Base-by-base conservation (phyloP, 2,329 filamentous ascomycete species). In the Capronia americana region DNA sequence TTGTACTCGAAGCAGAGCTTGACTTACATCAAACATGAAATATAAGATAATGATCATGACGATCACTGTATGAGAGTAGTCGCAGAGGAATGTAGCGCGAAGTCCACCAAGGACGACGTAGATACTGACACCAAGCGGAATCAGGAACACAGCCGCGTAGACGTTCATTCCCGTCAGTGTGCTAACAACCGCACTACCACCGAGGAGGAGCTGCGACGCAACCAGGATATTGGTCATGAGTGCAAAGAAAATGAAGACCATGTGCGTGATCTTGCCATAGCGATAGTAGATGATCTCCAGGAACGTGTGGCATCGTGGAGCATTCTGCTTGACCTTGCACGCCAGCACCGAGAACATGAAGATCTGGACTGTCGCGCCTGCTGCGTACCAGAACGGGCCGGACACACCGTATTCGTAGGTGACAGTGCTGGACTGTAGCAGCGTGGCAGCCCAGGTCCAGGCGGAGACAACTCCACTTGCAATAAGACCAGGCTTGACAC, bases 301-400 rank as follows among this genome's bases (percentile, higher is more conserved):
- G 77, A 92, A 93, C 0, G 86, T 88, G 41, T 70, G 66, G 56
- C 61, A 63, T 2, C 57, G 53, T n/a, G 69, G 67, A 17, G 58
- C 66, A 20, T 76, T 73, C 61, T 57, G 65, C 41, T 70, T 69
- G 41, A 64, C 63, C 57, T 67, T 67, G 58, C 57, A 63, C 32
- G 93, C 93, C 28, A 97, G 85, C 0, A 92, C 95, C 1, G 93
- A 92, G 74, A 97, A 96, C 1, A 96, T 83, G 26, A 96, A 84
- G 71, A 97, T 93, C 76, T 95, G 92, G 4, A 94, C 91, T 0
- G 90, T 92, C 10, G 91, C 92, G 12, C 89, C 87, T 0, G 85
- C 83, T 50, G 91, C 90, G 74, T 86, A 86, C 80, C 82, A 88
- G 75, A 89, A 89, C 0, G 87, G 86, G 1, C 87, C 88, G 1